Conservation (phyloP, 257 asterid species). For the Solanum clarkiae region DNA sequence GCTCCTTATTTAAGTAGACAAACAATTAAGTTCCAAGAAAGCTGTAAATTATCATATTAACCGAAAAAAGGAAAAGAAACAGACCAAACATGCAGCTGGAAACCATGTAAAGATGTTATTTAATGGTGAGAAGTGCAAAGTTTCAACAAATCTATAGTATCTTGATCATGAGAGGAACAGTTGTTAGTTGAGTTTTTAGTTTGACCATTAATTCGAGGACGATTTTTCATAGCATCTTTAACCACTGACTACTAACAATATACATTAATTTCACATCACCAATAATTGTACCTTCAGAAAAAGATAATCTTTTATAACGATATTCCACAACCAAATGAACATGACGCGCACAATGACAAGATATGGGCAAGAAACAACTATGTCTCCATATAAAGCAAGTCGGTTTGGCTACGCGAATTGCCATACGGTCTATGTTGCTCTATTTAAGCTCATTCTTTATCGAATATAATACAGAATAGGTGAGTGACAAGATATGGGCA, state of each 20-base stretch:
- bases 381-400: not conserved
- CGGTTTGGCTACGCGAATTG: not conserved
- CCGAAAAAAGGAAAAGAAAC: not conserved
- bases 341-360: not conserved
- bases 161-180: not conserved
- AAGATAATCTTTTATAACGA: not conserved
- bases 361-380: not conserved
- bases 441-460: not conserved
- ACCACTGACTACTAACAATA: not conserved
- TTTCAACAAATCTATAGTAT: not conserved
- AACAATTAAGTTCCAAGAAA: not conserved
- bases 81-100: not conserved
- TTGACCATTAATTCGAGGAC: not conserved
- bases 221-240: not conserved
- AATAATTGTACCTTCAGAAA: not conserved
- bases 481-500: not conserved
- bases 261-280: not conserved
- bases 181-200: not conserved
- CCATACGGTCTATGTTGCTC: not conserved
- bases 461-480: not conserved
- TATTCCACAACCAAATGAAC: not conserved
- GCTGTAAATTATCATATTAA: not conserved
- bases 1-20: not conserved
- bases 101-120: not conserved
- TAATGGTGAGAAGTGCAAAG: not conserved